Evolutionary conservation across 106 monocot genomes (phyloP).

Genomic region (Dendrobium huoshanense): DNA sequence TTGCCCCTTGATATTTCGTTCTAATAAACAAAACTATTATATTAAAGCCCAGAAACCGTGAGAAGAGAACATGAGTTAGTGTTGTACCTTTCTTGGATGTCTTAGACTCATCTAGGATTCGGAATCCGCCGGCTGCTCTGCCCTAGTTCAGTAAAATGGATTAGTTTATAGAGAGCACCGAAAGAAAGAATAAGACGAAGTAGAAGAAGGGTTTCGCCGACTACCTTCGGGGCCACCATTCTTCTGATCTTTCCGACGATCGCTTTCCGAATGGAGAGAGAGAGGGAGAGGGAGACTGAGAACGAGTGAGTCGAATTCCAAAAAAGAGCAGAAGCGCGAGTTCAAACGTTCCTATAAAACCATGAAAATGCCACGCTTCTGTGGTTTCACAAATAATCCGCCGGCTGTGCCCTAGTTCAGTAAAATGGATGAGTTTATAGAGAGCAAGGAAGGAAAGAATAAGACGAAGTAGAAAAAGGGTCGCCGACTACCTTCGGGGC

Average conservation of each 20-base stretch:
- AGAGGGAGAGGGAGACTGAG: neutral
- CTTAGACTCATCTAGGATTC: slow-evolving; percentile 13
- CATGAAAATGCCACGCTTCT: too few relatives aligned
- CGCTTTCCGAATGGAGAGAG: neutral
- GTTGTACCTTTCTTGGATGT: slow-evolving; percentile 12
- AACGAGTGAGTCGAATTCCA: neutral
- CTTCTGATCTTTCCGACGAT: neutral
- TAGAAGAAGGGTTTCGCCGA: slow-evolving; percentile 5
- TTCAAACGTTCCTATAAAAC: neutral
- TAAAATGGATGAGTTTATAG: neutral
- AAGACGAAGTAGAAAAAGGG: neutral
- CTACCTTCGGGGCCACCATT: slow-evolving; percentile 22
- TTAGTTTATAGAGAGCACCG: neutral
- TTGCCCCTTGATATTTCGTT: slow-evolving; percentile 5
- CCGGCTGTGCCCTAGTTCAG: slow-evolving; percentile 10
- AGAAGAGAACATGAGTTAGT: neutral
- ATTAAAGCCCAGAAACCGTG: neutral
- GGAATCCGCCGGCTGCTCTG: slow-evolving; percentile 1
- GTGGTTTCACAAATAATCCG: too few relatives aligned
- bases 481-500: slow-evolving; percentile 13
- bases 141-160: slow-evolving; percentile 9
- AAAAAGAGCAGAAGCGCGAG: neutral
- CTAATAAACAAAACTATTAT: neutral
- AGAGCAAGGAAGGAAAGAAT: neutral
- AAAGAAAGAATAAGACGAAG: neutral